Evolutionary conservation across 176 grass and related monocot species (phyloP).

Genomic region (Zoysia japonica): DNA sequence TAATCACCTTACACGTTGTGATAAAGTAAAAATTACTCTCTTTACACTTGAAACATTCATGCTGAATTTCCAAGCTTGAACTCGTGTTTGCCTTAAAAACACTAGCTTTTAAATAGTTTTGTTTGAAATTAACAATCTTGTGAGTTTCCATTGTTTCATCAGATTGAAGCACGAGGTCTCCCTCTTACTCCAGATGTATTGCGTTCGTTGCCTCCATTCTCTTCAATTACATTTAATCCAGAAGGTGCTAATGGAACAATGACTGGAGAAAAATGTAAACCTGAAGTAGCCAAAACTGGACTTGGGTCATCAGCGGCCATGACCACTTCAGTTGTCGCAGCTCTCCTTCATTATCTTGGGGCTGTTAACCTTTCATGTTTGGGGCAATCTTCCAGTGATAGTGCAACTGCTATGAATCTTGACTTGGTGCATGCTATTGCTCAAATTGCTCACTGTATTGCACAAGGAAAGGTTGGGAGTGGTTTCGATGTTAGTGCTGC

Average conservation of each 20-base stretch:
- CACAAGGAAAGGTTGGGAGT: constrained; percentile 95
- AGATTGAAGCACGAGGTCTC: constrained; percentile 78
- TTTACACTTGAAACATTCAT: not conserved
- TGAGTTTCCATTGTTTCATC: constrained; percentile 37
- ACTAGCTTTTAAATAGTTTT: not conserved
- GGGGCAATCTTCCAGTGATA: constrained; percentile 40
- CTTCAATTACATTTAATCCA: constrained; percentile 85
- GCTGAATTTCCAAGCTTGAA: not conserved
- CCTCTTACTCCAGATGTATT: constrained; percentile 76
- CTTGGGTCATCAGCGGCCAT: constrained; percentile 97
- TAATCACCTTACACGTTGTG: not conserved
- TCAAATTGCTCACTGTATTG: constrained; percentile 96
- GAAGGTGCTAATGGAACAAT: constrained; percentile 56
- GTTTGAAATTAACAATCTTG: constrained; percentile 10
- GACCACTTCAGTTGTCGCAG: constrained; percentile 86
- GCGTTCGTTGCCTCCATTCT: constrained; percentile 80
- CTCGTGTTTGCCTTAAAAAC: constrained; percentile 6
- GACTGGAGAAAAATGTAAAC: constrained; percentile 75
- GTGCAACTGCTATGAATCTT: constrained; percentile 43
- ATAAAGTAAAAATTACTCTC: not conserved
- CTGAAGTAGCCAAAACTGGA: constrained; percentile 98
- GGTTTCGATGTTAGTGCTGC: constrained; percentile 96
- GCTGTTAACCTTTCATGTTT: constrained; percentile 61
- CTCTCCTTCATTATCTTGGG: constrained; percentile 90
- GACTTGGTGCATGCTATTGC: constrained; percentile 84